phyloP scores from a whole-genome alignment of 163 green algal genomes.

The Trebouxiophyceae sp. region DNA sequence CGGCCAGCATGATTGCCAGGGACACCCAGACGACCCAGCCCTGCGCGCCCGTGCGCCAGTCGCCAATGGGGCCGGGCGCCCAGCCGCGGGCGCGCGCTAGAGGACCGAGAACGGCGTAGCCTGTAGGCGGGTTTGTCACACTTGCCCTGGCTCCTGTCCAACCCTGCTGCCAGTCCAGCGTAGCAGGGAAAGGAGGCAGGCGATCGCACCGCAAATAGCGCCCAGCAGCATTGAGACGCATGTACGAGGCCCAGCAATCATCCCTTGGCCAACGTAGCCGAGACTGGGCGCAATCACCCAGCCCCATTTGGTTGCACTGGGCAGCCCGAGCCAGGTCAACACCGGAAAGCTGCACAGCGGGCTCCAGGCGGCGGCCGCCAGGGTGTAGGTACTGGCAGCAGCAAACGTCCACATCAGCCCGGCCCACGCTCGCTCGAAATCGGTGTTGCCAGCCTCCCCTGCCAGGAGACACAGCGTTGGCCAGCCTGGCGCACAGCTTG shows the following conservation, averaged over 20 bases:
- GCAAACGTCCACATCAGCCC: conserved; percentile 29
- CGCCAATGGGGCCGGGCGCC: conserved; percentile 34
- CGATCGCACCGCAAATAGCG: conserved; percentile 12
- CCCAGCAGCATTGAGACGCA: conserved; percentile 45
- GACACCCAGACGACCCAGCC: conserved; percentile 50
- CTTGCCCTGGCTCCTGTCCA: not conserved
- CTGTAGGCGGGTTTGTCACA: conserved; percentile 7
- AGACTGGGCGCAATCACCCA: conserved; percentile 34
- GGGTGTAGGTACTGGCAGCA: conserved; percentile 19
- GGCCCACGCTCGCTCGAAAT: conserved; percentile 23
- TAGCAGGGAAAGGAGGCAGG: no score
- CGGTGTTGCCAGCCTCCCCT: conserved; percentile 4
- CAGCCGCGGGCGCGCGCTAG: conserved; percentile 28
- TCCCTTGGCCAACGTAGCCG: conserved; percentile 42
- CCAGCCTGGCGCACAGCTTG: no score
- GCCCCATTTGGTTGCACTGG: conserved; percentile 33
- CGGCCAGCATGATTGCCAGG: conserved; percentile 48
- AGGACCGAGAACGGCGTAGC: conserved; percentile 41
- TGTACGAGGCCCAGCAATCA: conserved; percentile 55
- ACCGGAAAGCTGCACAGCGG: conserved; percentile 25
- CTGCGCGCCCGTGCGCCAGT: conserved; percentile 24
- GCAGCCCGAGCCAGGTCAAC: conserved; percentile 34
- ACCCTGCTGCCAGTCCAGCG: not conserved
- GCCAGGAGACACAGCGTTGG: no score
- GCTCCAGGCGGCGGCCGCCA: conserved; percentile 9